A percentile compares a stretch with the other conserved stretches of the same genome.
Evolutionary conservation across 495 filamentous ascomycete genomes (phyloP).

Genomic region (Tuber umbilicatum): DNA sequence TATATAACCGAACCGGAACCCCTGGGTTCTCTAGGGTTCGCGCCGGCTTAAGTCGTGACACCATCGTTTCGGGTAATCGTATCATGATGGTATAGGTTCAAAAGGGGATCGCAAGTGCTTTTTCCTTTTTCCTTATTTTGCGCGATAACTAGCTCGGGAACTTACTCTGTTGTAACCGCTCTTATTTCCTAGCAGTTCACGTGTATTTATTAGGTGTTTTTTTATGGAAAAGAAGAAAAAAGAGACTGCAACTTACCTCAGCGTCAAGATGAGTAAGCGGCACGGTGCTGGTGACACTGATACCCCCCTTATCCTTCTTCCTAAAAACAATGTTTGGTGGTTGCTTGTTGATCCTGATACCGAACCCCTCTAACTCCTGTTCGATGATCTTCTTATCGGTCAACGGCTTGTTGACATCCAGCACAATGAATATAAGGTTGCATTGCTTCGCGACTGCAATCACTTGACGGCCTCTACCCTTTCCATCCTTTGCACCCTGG

Average conservation of each 20-base stretch:
- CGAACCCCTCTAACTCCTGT: conserved; percentile 93
- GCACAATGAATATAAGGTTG: conserved; percentile 96
- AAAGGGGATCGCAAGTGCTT: not conserved
- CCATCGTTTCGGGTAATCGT: not conserved
- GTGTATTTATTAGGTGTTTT: not conserved
- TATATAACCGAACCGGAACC: not conserved
- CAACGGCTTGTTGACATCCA: conserved; percentile 96
- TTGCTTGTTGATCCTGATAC: conserved; percentile 93
- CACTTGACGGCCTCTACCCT: conserved; percentile 95
- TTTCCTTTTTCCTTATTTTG: not conserved
- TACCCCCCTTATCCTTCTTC: conserved; percentile 98
- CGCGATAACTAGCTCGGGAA: not conserved
- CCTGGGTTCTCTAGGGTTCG: not conserved
- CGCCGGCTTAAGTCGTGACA: not conserved
- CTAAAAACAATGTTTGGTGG: conserved; percentile 96
- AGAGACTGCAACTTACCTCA: conserved; percentile 51
- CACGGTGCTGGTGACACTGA: conserved; percentile 87
- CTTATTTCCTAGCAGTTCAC: not conserved
- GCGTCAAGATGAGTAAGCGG: conserved; percentile 86
- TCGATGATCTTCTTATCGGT: conserved; percentile 97
- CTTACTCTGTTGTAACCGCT: conserved; percentile 6
- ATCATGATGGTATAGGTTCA: not conserved
- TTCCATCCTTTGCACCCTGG: conserved; percentile 95
- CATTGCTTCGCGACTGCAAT: conserved; percentile 99
- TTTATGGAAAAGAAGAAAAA: not conserved